Evolutionary conservation across 148 eudicot species (phyloP), one percentile per base, ranked within the genome.

Genomic region (Dianthus caryophyllus): DNA sequence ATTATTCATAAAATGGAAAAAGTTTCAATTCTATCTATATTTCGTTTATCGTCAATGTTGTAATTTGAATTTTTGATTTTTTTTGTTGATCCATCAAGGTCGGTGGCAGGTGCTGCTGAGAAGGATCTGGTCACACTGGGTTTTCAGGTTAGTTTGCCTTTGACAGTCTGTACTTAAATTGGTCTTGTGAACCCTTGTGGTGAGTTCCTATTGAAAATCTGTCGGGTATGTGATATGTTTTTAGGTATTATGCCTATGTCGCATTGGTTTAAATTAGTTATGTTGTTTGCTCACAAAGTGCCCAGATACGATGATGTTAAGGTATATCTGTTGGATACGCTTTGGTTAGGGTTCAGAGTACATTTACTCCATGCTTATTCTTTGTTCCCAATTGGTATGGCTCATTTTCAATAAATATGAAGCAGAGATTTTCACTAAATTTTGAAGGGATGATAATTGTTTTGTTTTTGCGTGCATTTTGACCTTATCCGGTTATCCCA

Each of bases 61-160:
- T 44, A 38, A 52, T 61, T 52, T 26, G n/a, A n/a, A n/a, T 36
- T 61, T 61, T 69, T 44, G 39, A n/a, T n/a, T n/a, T n/a, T n/a
- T 33, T 61, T 50, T 49, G 70, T 21, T 69, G 22, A 22, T 71
- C 65, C 46, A 50, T 73, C 38, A 79, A 90, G 99, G 85, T 83
- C 88, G 64, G 96, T 94, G 54, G 97, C 99, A 31, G 82, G 78
- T 75, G 87, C 87, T 26, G 72, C 92, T 24, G 99, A 94, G 84
- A 94, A 94, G 76, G 99, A 94, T 78, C 84, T 90, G 51, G 81
- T 94, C 72, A 78, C 99, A 50, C 83, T 94, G 50, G 99, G 99
- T 50, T 94, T 94, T 66, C 99, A 94, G 97, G 99, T 94, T 74
- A 67, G 80, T 63, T 63, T 1, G 36, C 17, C 10, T 43, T 14